Base-by-base conservation (phyloP, 139 green algal species). In the Mesostigma viride region DNA sequence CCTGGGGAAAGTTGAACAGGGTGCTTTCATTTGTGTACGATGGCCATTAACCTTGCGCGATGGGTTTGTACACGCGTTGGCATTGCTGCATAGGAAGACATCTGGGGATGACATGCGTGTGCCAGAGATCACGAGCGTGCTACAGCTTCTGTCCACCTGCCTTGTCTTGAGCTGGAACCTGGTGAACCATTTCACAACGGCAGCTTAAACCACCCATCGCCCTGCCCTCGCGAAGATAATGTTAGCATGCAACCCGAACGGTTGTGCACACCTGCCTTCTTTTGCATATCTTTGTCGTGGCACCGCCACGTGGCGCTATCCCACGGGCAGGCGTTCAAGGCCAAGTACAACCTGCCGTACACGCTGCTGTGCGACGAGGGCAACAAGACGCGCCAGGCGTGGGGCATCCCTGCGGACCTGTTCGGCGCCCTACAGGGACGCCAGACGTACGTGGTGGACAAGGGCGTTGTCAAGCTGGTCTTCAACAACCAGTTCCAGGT, bases 401-500 rank as follows among this genome's bases (percentile, higher is more conserved):
- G 65, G 66, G 71, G 71, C 46, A 58, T 77, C 58, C 46, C 46
- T 2, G 34, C 44, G 24, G 71, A 77, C 36, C 30, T 77, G 8
- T 77, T 77, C 70, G 71, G 71, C 22, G 51, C 48, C 8, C 65
- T 77, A n/a, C 31, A 66, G 20, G 71, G 71, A 2, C 26, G 71
- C 36, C 66, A 77, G 34, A 77, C 71, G 24, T 77, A 77, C 35
- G 71, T 77, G 20, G 61, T 77, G 3, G 71, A 77, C 65, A 74
- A 68, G 51, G 71, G 71, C 36, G 27, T 69, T 31, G 71, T 77
- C 11, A 58, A 73, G 58, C 61, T 76, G 26, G 32, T 77, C 4
- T 77, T 77, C 32, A 77, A 77, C 36, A 77, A 74, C 71, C 71
- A 77, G 65, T 77, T 77, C 40, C 53, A 75, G 40, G 40, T n/a